Evolutionary conservation across 306 rosid species (phyloP).

Genomic region (Vigna hirtella): DNA sequence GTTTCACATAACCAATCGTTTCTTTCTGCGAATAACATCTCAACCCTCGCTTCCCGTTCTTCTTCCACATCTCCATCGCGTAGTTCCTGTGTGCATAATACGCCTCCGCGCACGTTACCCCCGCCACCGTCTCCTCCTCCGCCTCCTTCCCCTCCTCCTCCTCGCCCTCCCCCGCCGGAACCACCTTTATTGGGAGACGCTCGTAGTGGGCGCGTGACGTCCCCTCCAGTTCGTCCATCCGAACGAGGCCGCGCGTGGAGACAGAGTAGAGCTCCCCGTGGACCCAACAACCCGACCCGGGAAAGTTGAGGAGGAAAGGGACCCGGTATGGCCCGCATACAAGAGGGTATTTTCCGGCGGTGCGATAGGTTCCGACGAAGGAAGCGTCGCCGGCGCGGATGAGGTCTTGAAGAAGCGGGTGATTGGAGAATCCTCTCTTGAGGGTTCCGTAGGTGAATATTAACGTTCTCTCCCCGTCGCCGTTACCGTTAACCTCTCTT

Average conservation of each 20-base stretch:
- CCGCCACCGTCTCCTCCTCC: background rate
- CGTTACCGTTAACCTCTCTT: background rate
- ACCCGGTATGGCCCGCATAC: conserved; percentile 82
- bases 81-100: conserved; percentile 70
- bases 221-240: conserved; percentile 74
- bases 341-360: conserved; percentile 58
- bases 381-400: conserved; percentile 67
- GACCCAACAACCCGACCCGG: conserved; percentile 64
- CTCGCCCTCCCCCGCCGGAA: background rate
- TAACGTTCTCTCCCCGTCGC: conserved; percentile 4
- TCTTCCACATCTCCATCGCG: conserved; percentile 74
- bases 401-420: conserved; percentile 69
- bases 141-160: background rate
- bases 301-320: conserved; percentile 76
- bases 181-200: conserved; percentile 57
- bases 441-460: conserved; percentile 82
- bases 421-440: conserved; percentile 73
- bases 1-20: conserved; percentile 72
- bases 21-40: conserved; percentile 64
- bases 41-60: conserved; percentile 58
- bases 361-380: conserved; percentile 60
- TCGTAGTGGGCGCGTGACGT: conserved; percentile 67
- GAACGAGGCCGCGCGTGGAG: conserved; percentile 50
- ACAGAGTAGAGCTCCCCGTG: conserved; percentile 78
- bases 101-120: conserved; percentile 63